Base-by-base conservation (phyloP, 345 rosid genomes). In the Aegle marmelos region DNA sequence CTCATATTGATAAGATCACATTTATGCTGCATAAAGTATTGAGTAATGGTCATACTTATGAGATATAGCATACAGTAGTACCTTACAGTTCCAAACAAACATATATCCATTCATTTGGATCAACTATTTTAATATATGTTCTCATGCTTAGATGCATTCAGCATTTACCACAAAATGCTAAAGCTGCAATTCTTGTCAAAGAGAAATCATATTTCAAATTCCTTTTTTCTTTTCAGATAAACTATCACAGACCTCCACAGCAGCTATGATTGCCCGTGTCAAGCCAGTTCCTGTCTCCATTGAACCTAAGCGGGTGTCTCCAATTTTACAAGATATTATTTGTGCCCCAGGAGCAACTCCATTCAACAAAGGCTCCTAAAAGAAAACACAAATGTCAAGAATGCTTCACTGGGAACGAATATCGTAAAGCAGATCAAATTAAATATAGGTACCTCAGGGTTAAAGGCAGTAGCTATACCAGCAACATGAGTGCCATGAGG, bases 281-380 rank as follows among this genome's bases (percentile, higher is more conserved):
- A 95, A 90, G 76, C 98, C 99, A 78, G 98, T 93, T 83, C 99
- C 99, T 34, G 99, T 95, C 87, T 93, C 98, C 98, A 93, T 93
- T 70, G 98, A 95, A 68, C 92, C 99, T 78, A 95, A 81, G 77
- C 99, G 94, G 3, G 97, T 83, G 77, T 93, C 99, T 73, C 99
- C 99, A 85, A 95, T 95, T 92, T 95, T 95, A 82, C 99, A 95
- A 75, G 99, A 95, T 87, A 95, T 90, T 76, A 95, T 62, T 56
- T 95, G 99, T 60, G 99, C 99, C 74, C 99, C 99, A 71, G 99
- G 99, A 76, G 99, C 98, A 83, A 95, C 82, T 75, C 99, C 99
- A 85, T 95, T 95, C 82, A 95, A 78, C 80, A 95, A 88, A 68
- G 93, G 89, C 87, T 93, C 99, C 99, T 95, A 82, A 67, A 68